Evolutionary conservation across 75 land plant genomes (phyloP).

Genomic region (Adiantum capillusveneris): DNA sequence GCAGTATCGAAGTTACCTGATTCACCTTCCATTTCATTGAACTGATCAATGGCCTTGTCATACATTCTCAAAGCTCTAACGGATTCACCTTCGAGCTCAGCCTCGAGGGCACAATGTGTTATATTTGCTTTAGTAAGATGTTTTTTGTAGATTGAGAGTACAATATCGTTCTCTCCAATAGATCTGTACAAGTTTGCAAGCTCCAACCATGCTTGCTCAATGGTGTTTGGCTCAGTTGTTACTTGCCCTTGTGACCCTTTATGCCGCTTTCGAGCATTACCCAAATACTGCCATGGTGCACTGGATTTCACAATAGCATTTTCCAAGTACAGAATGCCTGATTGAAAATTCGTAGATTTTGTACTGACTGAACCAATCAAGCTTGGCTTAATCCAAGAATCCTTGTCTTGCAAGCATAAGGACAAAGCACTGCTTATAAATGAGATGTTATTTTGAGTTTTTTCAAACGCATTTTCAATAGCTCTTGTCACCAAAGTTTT

Average conservation of each 20-base stretch:
- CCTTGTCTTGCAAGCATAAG: constrained; percentile 28
- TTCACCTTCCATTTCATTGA: constrained; percentile 9
- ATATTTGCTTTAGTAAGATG: constrained; percentile 24
- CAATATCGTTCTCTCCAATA: constrained; percentile 41
- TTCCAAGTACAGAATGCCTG: constrained; percentile 36
- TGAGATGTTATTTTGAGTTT: constrained; percentile 22
- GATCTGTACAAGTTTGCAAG: constrained; percentile 40
- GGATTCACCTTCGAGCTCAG: constrained; percentile 32
- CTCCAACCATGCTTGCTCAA: constrained; percentile 42
- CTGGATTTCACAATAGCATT: constrained; percentile 31
- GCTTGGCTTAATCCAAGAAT: constrained; percentile 36
- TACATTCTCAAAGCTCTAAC: constrained; percentile 25
- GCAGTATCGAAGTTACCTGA: constrained; percentile 12
- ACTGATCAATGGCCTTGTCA: constrained; percentile 33
- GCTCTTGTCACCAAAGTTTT: constrained; percentile 20
- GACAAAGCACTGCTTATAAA: constrained; percentile 33
- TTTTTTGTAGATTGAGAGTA: constrained; percentile 30
- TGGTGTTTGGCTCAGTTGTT: constrained; percentile 4
- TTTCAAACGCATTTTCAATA: constrained; percentile 29
- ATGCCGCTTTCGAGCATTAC: constrained; percentile 24
- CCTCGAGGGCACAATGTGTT: constrained; percentile 31
- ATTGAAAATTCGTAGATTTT: constrained; percentile 38
- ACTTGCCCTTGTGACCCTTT: constrained; percentile 22
- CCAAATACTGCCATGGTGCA: constrained; percentile 12
- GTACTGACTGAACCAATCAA: constrained; percentile 32